Evolutionary conservation across 345 rosid genomes (phyloP).

Genomic region (Camelina sativa): DNA sequence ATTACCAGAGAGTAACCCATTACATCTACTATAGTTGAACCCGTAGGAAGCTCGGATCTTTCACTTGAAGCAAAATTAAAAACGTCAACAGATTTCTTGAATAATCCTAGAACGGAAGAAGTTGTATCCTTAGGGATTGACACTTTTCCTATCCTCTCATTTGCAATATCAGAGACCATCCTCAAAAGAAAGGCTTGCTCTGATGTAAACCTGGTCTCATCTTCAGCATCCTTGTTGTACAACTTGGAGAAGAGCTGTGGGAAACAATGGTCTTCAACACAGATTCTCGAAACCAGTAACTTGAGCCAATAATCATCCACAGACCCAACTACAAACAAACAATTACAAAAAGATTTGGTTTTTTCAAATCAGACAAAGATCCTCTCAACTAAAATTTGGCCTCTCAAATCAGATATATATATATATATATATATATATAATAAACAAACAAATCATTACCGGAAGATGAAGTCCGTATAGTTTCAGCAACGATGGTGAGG

Average conservation of each 20-base stretch:
- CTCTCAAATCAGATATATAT: too few species aligned
- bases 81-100: conserved; percentile 49
- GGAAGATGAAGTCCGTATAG: conserved; percentile 56
- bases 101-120: conserved; percentile 44
- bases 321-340: conserved; percentile 61
- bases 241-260: conserved; percentile 49
- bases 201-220: conserved; percentile 43
- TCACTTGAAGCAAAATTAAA: conserved; percentile 48
- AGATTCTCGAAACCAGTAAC: conserved; percentile 67
- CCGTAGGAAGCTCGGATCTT: conserved; percentile 67
- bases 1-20: conserved; percentile 69
- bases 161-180: conserved; percentile 60
- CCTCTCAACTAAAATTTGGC: too few species aligned
- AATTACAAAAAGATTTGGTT: neutral
- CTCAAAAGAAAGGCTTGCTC: conserved; percentile 71
- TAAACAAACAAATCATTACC: conserved; percentile 39
- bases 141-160: conserved; percentile 56
- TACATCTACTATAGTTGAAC: conserved; percentile 50
- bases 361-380: too few species aligned
- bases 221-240: neutral
- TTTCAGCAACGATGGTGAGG: conserved; percentile 51
- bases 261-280: conserved; percentile 62
- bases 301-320: conserved; percentile 75
- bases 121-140: conserved; percentile 47
- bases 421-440: too few species aligned